Base-by-base conservation (phyloP, 805 yeast species). In the Brettanomyces anomalus region DNA sequence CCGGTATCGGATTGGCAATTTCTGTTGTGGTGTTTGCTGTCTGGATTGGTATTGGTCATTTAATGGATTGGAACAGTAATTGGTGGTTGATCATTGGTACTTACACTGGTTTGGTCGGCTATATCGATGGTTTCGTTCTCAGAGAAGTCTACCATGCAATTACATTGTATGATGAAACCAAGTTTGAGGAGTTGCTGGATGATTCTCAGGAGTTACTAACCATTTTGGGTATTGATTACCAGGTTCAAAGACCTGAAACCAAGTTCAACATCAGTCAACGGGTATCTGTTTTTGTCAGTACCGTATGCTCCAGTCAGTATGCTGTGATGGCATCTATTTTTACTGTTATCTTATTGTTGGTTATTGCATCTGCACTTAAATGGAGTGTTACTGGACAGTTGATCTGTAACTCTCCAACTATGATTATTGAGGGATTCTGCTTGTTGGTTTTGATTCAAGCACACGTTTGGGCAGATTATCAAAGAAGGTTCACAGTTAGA, bases 21-120 rank as follows among this genome's bases (percentile, higher is more conserved):
- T 59, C 67, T 14, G 32, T 53, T 15, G 47, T 46, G 19, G 72
- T 60, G 10, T 58, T 68, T 41, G 51, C 49, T 13, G 61, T 50
- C 17, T 68, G 74, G 74, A 15, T 66, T 15, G 52, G 53, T 18
- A 53, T 66, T 30, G 74, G 74, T 35, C 40, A 49, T 33, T 42
- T 54, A n/a, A 56, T 68, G 65, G 21, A 50, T 28, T 69, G 64
- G 63, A 49, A 49, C 48, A 61, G 57, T 38, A 56, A 66, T 43
- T 68, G 73, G 74, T 68, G 72, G 72, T 52, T 68, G 35, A 66
- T 69, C 34, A 68, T 67, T 46, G 74, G 74, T 38, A 67, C 74
- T 2, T 68, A 69, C 46, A 65, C 73, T 0, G 74, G 74, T 16
- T 54, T 68, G 18, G 55, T 68, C 34, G 72, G 72, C 1, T 68